Percentiles rank a stretch among this genome's conserved stretches.
phyloP scores from a whole-genome alignment of 2,329 filamentous ascomycete species.

The Colletotrichum shisoi region DNA sequence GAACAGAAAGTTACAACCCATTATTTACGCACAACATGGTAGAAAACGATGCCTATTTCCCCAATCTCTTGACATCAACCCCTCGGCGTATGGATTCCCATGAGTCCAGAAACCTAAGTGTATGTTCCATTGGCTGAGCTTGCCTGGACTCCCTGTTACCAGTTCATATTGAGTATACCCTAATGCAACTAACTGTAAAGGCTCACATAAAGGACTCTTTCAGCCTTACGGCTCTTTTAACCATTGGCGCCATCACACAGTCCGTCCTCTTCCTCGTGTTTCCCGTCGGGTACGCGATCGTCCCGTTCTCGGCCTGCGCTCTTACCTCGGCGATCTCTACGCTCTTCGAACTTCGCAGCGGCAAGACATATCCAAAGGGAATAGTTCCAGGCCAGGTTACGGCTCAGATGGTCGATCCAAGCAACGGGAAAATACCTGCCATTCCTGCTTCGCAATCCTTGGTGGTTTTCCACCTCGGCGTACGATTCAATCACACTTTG shows the following conservation, averaged over 20 bases:
- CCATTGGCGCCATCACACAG: slow-evolving; percentile 50
- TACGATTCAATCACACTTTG: slow-evolving; percentile 58
- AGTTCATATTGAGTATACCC: too few species aligned
- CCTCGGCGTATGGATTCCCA: too few species aligned
- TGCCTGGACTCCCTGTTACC: too few species aligned
- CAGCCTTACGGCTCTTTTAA: slow-evolving; percentile 46
- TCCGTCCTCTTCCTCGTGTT: slow-evolving; percentile 48
- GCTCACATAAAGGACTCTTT: slow-evolving; percentile 47
- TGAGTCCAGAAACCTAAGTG: too few species aligned
- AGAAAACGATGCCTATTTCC: too few species aligned
- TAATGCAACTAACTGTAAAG: too few species aligned
- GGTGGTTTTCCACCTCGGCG: slow-evolving; percentile 56
- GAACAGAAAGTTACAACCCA: too few species aligned
- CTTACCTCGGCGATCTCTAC: slow-evolving; percentile 47
- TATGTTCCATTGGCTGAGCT: too few species aligned
- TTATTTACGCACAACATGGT: too few species aligned
- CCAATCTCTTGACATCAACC: too few species aligned
- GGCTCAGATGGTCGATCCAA: slow-evolving; percentile 46
- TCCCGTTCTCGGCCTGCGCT: slow-evolving; percentile 47
- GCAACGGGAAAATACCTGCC: slow-evolving; percentile 43
- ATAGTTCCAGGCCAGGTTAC: slow-evolving; percentile 48
- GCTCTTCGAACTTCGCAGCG: slow-evolving; percentile 41
- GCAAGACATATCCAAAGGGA: slow-evolving; percentile 39
- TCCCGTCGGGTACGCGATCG: slow-evolving; percentile 48
- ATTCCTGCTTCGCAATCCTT: slow-evolving; percentile 45